Conservation (phyloP, 768 basidiomycete species). For the Sporobolomyces pararoseus region DNA sequence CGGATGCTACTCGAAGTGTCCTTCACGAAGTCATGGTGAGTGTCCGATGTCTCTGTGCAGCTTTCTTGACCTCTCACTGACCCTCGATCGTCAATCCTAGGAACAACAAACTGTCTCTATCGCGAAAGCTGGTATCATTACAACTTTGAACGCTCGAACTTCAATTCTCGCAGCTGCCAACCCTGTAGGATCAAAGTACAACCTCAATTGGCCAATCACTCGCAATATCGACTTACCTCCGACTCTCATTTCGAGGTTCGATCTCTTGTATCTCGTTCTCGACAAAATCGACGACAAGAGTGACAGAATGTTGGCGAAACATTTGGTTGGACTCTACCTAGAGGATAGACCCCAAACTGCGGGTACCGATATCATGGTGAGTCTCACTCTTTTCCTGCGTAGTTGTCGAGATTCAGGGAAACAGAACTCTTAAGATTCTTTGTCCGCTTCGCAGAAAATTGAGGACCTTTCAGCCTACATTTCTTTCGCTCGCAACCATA, state of each 20-base stretch:
- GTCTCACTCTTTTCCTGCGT: conserved; percentile 46
- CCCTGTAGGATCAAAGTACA: conserved; percentile 92
- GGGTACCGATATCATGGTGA: conserved; percentile 70
- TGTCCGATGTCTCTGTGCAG: background rate
- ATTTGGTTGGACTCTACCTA: conserved; percentile 86
- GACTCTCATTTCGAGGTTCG: conserved; percentile 95
- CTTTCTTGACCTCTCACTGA: background rate
- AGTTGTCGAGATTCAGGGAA: background rate
- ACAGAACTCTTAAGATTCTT: background rate
- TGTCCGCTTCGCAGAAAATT: conserved; percentile 63
- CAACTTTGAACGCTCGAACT: conserved; percentile 56
- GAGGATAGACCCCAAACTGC: conserved; percentile 74
- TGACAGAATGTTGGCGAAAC: conserved; percentile 83
- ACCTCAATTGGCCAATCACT: conserved; percentile 84
- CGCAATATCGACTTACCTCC: conserved; percentile 96
- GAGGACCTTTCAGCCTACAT: conserved; percentile 91
- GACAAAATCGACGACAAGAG: conserved; percentile 86
- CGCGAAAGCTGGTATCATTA: conserved; percentile 58
- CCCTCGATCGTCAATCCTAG: conserved; percentile 52
- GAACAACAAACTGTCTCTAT: conserved; percentile 59
- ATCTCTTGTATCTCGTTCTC: conserved; percentile 88
- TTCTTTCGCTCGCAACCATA: conserved; percentile 78
- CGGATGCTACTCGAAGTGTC: conserved; percentile 54
- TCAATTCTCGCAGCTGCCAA: conserved; percentile 85
- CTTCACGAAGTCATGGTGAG: conserved; percentile 61